Evolutionary conservation across 78 protist genomes (phyloP), one percentile per base, ranked within the genome.

Genomic region (Dictyostelium intermedium): DNA sequence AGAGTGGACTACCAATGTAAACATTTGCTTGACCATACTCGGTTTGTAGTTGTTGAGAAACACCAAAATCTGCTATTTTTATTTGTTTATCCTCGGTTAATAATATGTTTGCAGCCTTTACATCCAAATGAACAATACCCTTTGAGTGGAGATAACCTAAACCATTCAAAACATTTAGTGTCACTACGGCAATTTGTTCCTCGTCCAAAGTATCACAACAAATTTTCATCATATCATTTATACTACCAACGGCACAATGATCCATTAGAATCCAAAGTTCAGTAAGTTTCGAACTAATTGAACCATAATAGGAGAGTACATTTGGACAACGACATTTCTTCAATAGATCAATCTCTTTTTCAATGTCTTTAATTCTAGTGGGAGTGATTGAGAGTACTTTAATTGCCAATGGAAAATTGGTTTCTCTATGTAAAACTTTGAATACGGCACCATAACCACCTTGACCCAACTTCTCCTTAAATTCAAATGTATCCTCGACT

Each of bases 211-310:
- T 37, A 56, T 82, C 96, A 53, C 81, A 37, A 69, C 87, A 70
- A 20, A 79, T 45, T 23, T 83, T 84, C 96, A 96, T 96, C 81
- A 95, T 56, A 78, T 95, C 98, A 34, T 92, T 47, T 2, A 96
- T 96, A 0, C 97, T 87, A 30, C 98, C 98, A 11, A 87, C 94
- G 2, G 96, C 97, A 76, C 98, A 97, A 50, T 85, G 92, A 78
- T 97, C 98, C 97, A 96, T 97, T 13, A 95, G 82, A 45, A 97
- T 97, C 92, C 92, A 91, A 20, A 95, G 82, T 73, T 91, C 95
- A 80, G 98, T 97, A 32, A 94, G 45, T 94, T 60, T 60, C 30
- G 63, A 87, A 18, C 53, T 39, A 16, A 92, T 47, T 16, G 84
- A 43, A 32, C 97, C 98, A 61, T 74, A 87, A 74, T 95, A 97